Evolutionary conservation across 768 basidiomycete genomes (phyloP), one percentile per base, ranked within the genome.

Genomic region (Lentinula sp.): DNA sequence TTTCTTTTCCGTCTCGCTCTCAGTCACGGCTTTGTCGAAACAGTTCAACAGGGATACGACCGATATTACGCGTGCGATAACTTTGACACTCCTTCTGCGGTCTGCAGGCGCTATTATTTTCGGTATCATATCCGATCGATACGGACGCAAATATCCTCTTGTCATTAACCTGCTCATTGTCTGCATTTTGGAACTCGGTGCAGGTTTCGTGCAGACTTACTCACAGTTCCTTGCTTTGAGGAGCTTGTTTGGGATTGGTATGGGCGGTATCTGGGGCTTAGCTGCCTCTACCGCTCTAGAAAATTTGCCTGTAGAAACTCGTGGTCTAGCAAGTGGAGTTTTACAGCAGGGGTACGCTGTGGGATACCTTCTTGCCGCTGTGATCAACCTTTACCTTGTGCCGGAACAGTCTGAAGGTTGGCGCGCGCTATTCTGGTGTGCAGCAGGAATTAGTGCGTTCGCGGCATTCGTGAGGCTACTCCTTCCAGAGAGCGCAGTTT

Each of bases 141-240:
- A 79, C 70, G 95, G 95, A 4, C 83, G 95, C 32, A 96, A 95
- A 79, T 98, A 94, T 94, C 94, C 94, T 4, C 78, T 95, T 4
- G 84, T 96, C 32, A 64, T 67, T 64, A 95, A 94, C 70, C 78
- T 95, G 21, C 49, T 93, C 28, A 69, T 95, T 51, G 83, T 93
- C 63, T 78, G 82, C 13, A 70, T 81, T 4, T 83, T 97, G 57
- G 86, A 94, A 67, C 82, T 97, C 23, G 90, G 86, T 0, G 85
- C 86, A 1, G 87, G 91, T 31, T 98, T 95, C 73, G 85, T 86
- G 46, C 79, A 87, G 16, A 92, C 86, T 0, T 98, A 84, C 74
- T 35, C 62, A 0, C 79, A 88, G 63, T 98, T 98, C 76, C 82
- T 98, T 28, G 93, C 83, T 15, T 78, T 93, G 5, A 83, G 95